phyloP scores from a whole-genome alignment of 2,329 filamentous ascomycete genomes.

The Cladophialophora carrionii region DNA sequence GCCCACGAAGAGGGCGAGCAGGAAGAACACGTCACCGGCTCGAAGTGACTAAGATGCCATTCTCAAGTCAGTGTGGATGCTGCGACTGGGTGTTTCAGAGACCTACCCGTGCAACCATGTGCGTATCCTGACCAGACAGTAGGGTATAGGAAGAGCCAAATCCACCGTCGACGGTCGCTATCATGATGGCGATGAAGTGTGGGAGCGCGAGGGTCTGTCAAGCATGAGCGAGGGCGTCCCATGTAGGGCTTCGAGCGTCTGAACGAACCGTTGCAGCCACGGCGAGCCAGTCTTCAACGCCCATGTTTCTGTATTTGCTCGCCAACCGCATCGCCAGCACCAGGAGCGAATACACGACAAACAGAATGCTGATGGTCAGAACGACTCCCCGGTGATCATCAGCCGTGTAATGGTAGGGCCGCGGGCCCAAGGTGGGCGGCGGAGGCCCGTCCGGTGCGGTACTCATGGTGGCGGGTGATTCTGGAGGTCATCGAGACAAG shows the following conservation, averaged over 20 bases:
- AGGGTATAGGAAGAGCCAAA: conserved; percentile 26
- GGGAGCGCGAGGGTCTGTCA: conserved; percentile 21
- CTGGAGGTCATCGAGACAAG: neutral
- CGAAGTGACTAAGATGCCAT: conserved; percentile 14
- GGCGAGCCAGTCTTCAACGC: conserved; percentile 30
- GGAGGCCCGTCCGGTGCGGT: conserved; percentile 2
- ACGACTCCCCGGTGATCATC: conserved; percentile 29
- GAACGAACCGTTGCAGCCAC: conserved; percentile 24
- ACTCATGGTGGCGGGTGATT: conserved; percentile 11
- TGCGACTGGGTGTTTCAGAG: neutral
- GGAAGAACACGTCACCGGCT: conserved; percentile 28
- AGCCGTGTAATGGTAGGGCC: conserved; percentile 20
- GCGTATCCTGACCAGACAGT: conserved; percentile 11
- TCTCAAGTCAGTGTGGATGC: conserved; percentile 6
- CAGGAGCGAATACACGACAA: conserved; percentile 27
- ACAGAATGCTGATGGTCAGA: conserved; percentile 26
- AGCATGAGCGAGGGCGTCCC: conserved; percentile 6
- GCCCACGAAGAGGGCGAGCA: conserved; percentile 25
- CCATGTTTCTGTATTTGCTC: conserved; percentile 26
- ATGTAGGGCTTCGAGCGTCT: neutral
- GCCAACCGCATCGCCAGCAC: conserved; percentile 28
- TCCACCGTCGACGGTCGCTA: conserved; percentile 21
- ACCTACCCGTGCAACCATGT: conserved; percentile 20
- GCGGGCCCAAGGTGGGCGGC: conserved; percentile 17
- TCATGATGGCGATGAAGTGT: conserved; percentile 23